phyloP scores from a whole-genome alignment of 2,329 filamentous ascomycete species.

The Fusarium hainanense region DNA sequence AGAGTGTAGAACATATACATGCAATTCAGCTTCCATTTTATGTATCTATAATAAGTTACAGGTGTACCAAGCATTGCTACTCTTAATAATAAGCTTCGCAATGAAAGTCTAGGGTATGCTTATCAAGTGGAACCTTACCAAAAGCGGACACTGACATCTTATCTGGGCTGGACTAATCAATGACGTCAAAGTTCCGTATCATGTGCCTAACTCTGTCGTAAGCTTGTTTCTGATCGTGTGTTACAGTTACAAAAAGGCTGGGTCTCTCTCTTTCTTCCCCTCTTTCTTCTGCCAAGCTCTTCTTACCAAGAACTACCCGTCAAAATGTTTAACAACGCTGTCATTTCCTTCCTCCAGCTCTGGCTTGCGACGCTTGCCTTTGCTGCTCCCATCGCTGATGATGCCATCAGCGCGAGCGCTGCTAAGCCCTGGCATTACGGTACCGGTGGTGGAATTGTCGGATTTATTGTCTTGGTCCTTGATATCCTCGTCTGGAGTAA shows the following conservation, averaged over 20 bases:
- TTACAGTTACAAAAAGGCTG: slow-evolving; percentile 13
- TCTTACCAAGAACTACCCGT: rapidly evolving
- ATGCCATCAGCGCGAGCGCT: slow-evolving; percentile 49
- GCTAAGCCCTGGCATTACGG: slow-evolving; percentile 67
- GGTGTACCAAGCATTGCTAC: neutral
- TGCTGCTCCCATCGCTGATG: slow-evolving; percentile 54
- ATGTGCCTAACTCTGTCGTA: slow-evolving; percentile 20
- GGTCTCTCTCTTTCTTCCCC: neutral
- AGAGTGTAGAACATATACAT: too few species aligned
- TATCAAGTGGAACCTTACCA: neutral
- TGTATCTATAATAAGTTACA: too few species aligned
- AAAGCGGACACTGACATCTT: neutral
- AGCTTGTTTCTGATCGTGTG: slow-evolving; percentile 10
- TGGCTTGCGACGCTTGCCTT: slow-evolving; percentile 62
- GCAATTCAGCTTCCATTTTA: too few species aligned
- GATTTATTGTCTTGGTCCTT: slow-evolving; percentile 69
- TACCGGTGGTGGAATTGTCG: slow-evolving; percentile 69
- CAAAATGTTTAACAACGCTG: slow-evolving; percentile 30
- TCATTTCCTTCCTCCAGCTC: slow-evolving; percentile 42
- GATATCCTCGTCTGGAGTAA: slow-evolving; percentile 72
- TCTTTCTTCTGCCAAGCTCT: neutral
- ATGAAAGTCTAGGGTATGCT: neutral
- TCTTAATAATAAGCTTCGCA: neutral
- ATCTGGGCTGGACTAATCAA: neutral
- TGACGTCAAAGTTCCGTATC: slow-evolving; percentile 24